Evolutionary conservation across 2,329 filamentous ascomycete genomes (phyloP).

Genomic region (Pseudocercospora ulei): DNA sequence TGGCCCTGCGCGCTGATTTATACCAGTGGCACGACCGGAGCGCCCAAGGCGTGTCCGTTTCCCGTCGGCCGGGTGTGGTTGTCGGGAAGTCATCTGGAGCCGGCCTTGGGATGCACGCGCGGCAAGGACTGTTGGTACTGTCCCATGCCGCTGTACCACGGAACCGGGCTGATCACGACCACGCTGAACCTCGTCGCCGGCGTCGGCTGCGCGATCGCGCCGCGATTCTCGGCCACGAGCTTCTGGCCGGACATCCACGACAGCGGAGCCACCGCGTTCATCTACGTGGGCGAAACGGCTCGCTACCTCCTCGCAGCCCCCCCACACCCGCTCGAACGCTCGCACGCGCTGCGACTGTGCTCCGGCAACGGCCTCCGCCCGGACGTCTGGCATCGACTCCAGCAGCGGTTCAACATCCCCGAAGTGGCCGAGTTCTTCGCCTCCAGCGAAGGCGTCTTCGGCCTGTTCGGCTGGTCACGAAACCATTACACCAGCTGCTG

Average conservation of each 20-base stretch:
- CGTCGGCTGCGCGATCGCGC: slow-evolving; percentile 52
- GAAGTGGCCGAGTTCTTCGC: slow-evolving; percentile 67
- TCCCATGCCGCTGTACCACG: slow-evolving; percentile 70
- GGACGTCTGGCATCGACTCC: slow-evolving; percentile 58
- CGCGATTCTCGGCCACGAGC: slow-evolving; percentile 55
- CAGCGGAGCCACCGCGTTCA: slow-evolving; percentile 57
- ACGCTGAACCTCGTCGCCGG: slow-evolving; percentile 49
- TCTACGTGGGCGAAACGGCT: slow-evolving; percentile 69
- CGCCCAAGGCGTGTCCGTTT: slow-evolving; percentile 61
- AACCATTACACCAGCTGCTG: slow-evolving; percentile 57
- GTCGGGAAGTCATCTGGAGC: slow-evolving; percentile 31
- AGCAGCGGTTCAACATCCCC: slow-evolving; percentile 53
- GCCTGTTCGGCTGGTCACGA: slow-evolving; percentile 35
- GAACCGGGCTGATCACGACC: slow-evolving; percentile 59
- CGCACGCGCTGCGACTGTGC: slow-evolving; percentile 50
- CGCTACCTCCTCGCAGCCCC: slow-evolving; percentile 63
- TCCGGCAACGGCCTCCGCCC: slow-evolving; percentile 59
- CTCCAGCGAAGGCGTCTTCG: slow-evolving; percentile 61
- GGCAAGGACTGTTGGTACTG: slow-evolving; percentile 62
- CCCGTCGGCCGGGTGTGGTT: slow-evolving; percentile 44
- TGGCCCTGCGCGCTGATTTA: slow-evolving; percentile 63
- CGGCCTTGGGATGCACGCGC: slow-evolving; percentile 34
- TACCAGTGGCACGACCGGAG: slow-evolving; percentile 64
- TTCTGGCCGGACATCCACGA: slow-evolving; percentile 66
- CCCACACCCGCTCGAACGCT: slow-evolving; percentile 49